Evolutionary conservation across 495 filamentous ascomycete species (phyloP).

Genomic region (Podospora pseudocomata): DNA sequence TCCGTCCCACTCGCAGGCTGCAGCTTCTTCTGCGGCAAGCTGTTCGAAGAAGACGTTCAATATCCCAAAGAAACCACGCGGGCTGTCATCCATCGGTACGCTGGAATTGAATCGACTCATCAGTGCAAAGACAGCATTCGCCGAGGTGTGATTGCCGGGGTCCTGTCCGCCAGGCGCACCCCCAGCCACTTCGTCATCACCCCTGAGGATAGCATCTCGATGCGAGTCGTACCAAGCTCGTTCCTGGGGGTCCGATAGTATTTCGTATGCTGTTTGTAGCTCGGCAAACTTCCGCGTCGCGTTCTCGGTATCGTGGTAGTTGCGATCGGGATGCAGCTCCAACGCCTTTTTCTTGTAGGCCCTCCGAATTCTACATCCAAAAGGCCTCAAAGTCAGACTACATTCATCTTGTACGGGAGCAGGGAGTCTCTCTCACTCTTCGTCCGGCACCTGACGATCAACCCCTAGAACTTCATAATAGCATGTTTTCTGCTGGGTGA

Average conservation of each 20-base stretch:
- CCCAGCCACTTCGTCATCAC: slow-evolving; percentile 48
- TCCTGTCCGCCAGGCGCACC: slow-evolving; percentile 53
- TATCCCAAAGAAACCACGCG: slow-evolving; percentile 77
- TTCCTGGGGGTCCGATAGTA: slow-evolving; percentile 92
- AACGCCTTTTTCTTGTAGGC: slow-evolving; percentile 88
- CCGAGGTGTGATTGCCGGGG: slow-evolving; percentile 66
- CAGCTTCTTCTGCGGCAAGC: slow-evolving; percentile 76
- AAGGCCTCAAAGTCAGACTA: slow-evolving; percentile 11
- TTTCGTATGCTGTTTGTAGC: slow-evolving; percentile 87
- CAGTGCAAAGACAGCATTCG: slow-evolving; percentile 67
- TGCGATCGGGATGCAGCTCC: slow-evolving; percentile 92
- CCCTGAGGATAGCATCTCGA: slow-evolving; percentile 73
- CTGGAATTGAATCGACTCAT: slow-evolving; percentile 71
- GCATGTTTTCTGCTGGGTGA: slow-evolving; percentile 58
- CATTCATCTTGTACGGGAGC: background rate
- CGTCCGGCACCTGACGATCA: slow-evolving; percentile 65
- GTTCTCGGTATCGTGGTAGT: slow-evolving; percentile 78
- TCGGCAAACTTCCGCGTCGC: slow-evolving; percentile 85
- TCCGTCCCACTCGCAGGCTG: slow-evolving; percentile 66
- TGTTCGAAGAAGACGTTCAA: slow-evolving; percentile 70
- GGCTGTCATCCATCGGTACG: slow-evolving; percentile 72
- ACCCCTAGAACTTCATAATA: slow-evolving; percentile 90
- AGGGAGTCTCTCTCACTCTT: slow-evolving; percentile 61
- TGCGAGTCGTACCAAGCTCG: slow-evolving; percentile 98
- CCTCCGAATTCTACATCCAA: slow-evolving; percentile 71